Base-by-base conservation (phyloP, 257 asterid species). In the Gentiana straminea region DNA sequence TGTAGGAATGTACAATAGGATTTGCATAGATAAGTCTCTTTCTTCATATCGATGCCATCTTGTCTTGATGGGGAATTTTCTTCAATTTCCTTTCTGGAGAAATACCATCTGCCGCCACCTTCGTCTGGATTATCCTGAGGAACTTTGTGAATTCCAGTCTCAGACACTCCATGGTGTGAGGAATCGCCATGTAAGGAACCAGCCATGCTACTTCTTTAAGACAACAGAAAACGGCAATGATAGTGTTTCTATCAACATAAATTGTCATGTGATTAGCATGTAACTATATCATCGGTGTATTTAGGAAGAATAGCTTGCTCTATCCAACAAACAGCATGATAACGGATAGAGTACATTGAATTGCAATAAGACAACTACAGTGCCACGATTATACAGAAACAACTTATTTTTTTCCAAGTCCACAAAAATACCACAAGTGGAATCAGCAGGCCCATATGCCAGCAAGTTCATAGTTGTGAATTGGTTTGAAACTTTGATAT, bases 1-100 rank as follows among this genome's bases (percentile, higher is more conserved):
- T 89, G 95, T 52, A 89, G 73, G 55, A 83, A 84, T 44, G 87
- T 80, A 73, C 93, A 86, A 66, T 89, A 86, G 11, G 97, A 81
- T 74, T 86, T 83, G 69, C 95, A 86, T 48, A 86, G 65, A 59
- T 83, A 83, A 49, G 95, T 60, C 77, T 89, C 97, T 74, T 83
- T 89, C 84, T 83, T 86, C 73, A 86, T 75, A 76, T 83, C 94
- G 57, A 89, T 78, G 51, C 95, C 92, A 67, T 81, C 91, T 54
- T 48, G 70, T 70, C 97, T 78, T 36, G 95, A 89, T 43, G 97
- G 89, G 48, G 97, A 89, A 63, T 81, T 74, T 64, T 89, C 97
- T 70, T 89, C 97, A 43, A 89, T 81, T 75, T 89, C 97, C 76
- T 75, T 83, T 75, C 97, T 73, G 48, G 84, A 78, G 55, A 86